Conservation (phyloP, 306 rosid species). For the Quercus alba region DNA sequence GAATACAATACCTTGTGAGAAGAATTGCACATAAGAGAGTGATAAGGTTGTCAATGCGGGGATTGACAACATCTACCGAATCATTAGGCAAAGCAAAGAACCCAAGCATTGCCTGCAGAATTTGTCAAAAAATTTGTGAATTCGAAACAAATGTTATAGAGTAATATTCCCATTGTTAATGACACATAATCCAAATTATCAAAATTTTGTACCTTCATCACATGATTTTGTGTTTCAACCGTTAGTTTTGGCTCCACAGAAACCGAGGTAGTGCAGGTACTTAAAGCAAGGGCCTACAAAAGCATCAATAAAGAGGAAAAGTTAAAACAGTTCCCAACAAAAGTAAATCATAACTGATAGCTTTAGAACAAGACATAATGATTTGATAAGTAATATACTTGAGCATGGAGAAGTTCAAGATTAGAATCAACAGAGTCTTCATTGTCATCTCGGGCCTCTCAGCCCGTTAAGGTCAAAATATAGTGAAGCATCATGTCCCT, state of each 20-base stretch:
- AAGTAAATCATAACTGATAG: constrained; percentile 13
- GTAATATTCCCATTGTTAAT: not conserved
- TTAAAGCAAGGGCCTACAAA: too few relatives aligned
- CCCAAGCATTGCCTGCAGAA: constrained; percentile 91
- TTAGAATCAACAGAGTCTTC: constrained; percentile 74
- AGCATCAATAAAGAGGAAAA: not conserved
- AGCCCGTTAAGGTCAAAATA: constrained; percentile 80
- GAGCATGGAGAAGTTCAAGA: constrained; percentile 77
- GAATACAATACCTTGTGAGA: constrained; percentile 67
- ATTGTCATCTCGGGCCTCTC: constrained; percentile 86
- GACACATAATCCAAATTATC: not conserved
- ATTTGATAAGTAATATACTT: constrained; percentile 46
- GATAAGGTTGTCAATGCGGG: constrained; percentile 80
- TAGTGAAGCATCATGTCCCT: constrained; percentile 90
- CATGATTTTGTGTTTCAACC: constrained; percentile 85
- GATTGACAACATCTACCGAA: constrained; percentile 75
- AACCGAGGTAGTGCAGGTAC: too few relatives aligned
- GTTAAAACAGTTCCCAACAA: constrained; percentile 14
- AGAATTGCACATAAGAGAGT: constrained; percentile 95
- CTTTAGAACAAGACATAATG: constrained; percentile 3
- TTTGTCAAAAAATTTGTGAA: constrained; percentile 28
- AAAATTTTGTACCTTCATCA: constrained; percentile 64
- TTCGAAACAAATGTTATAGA: not conserved
- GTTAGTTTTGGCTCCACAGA: constrained; percentile 41
- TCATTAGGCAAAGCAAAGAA: constrained; percentile 93